Evolutionary conservation across 768 basidiomycete species (phyloP).

Genomic region (Lactarius sanguifluus): DNA sequence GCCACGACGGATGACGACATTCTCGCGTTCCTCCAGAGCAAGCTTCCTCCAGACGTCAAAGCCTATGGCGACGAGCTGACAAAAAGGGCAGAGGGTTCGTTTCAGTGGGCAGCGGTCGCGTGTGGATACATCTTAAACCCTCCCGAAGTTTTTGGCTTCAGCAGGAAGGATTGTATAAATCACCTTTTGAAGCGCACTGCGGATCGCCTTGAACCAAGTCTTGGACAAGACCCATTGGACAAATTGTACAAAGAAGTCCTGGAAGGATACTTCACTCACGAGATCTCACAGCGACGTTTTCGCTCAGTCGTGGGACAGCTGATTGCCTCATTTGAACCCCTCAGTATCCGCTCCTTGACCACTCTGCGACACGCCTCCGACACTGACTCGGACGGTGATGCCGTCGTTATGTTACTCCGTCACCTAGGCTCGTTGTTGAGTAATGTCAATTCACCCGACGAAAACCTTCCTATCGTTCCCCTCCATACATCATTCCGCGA

Average conservation of each 20-base stretch:
- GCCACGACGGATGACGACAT: background rate
- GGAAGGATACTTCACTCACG: too few species aligned
- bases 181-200: too few species aligned
- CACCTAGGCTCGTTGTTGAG: constrained; percentile 3
- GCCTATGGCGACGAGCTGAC: background rate
- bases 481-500: constrained; percentile 2
- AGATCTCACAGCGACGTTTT: background rate
- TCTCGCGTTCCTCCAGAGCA: background rate
- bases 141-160: too few species aligned
- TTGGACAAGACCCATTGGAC: background rate
- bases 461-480: background rate
- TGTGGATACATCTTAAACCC: background rate
- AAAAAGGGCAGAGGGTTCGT: background rate
- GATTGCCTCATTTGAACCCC: background rate
- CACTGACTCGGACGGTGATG: too few species aligned
- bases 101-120: background rate
- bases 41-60: background rate
- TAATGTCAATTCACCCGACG: background rate
- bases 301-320: constrained; percentile 7
- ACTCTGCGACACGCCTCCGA: background rate
- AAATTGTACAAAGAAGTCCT: too few species aligned
- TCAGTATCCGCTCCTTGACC: background rate
- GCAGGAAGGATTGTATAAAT: too few species aligned
- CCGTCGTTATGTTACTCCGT: background rate
- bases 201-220: background rate